These are phyloP conservation scores for Penicillium paxilli DNA, from an alignment of 495 filamentous ascomycete species.

Conservation along the genomic window DNA sequence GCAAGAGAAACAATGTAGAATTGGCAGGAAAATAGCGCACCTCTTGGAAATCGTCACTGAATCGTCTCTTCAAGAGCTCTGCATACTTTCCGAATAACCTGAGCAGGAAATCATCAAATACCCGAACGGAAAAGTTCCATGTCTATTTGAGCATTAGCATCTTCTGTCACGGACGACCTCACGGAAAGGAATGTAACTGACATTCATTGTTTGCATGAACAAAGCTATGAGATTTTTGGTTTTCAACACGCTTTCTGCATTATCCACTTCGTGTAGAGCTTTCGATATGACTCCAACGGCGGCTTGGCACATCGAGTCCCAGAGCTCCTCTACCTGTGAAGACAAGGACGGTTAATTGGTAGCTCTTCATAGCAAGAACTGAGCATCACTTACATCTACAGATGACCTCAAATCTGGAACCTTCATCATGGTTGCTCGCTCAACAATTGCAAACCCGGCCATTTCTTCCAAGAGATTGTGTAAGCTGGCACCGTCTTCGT, in stretches of 20 bases:
- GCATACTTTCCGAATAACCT: slow-evolving; percentile 91
- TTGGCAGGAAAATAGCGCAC: slow-evolving; percentile 43
- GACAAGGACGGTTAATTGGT: too few relatives aligned
- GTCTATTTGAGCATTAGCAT: slow-evolving; percentile 50
- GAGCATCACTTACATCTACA: slow-evolving; percentile 64
- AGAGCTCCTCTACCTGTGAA: slow-evolving; percentile 84
- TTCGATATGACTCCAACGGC: slow-evolving; percentile 77
- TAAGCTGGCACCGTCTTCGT: slow-evolving; percentile 73
- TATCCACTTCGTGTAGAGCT: slow-evolving; percentile 72
- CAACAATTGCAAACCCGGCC: slow-evolving; percentile 94
- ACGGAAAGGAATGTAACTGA: slow-evolving; percentile 27
- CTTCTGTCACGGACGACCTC: background rate
- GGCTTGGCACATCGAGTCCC: slow-evolving; percentile 95
- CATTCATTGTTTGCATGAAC: slow-evolving; percentile 98
- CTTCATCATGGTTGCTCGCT: slow-evolving; percentile 88
- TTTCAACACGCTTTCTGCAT: slow-evolving; percentile 82
- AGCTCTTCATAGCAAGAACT: too few relatives aligned
- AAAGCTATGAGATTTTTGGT: slow-evolving; percentile 89
- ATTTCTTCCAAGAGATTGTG: slow-evolving; percentile 89
- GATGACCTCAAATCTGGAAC: slow-evolving; percentile 77
- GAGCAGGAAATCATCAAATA: slow-evolving; percentile 79
- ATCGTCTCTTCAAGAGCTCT: slow-evolving; percentile 83
- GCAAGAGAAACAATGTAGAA: background rate
- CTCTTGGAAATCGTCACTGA: slow-evolving; percentile 92
- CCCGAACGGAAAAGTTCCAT: slow-evolving; percentile 83